Evolutionary conservation across 139 green algal species (phyloP).

Genomic region (Nannochloris sp.): DNA sequence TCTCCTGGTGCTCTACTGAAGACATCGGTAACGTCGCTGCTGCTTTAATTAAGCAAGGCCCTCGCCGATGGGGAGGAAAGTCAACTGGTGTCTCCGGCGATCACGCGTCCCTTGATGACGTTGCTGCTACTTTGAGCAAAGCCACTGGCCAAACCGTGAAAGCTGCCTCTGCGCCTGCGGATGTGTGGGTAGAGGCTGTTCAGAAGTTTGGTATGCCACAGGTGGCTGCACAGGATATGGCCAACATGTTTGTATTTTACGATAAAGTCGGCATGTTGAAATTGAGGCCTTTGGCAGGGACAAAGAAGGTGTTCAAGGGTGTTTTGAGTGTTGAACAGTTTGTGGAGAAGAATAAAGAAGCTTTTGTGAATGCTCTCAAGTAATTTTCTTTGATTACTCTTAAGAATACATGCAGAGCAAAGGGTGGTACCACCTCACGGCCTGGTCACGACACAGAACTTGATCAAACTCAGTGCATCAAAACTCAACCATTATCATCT

Average conservation of each 20-base stretch:
- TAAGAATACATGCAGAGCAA: no score
- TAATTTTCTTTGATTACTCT: no score
- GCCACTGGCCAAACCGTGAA: conserved; percentile 6
- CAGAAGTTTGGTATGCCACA: conserved; percentile 16
- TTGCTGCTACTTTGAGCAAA: background rate
- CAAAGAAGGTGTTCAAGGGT: background rate
- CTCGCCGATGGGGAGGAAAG: background rate
- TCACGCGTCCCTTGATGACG: background rate
- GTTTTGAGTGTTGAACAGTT: background rate
- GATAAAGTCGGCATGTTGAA: conserved; percentile 3
- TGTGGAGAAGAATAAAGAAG: conserved; percentile 2
- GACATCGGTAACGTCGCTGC: conserved; percentile 25
- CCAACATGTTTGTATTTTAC: conserved; percentile 23
- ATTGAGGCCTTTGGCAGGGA: background rate
- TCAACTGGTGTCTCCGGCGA: conserved; percentile 10
- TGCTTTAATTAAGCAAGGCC: conserved; percentile 8
- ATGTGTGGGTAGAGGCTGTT: conserved; percentile 7
- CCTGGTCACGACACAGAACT: no score
- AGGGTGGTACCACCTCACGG: no score
- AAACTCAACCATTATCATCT: no score
- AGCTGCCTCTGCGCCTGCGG: background rate
- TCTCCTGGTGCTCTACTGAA: conserved; percentile 1
- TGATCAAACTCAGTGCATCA: no score
- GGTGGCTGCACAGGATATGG: background rate
- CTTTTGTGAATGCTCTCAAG: background rate